Evolutionary conservation across 371 early-diverging fungal genomes (phyloP), one percentile per base, ranked within the genome.

Genomic region (Rhizomucor pusillus): DNA sequence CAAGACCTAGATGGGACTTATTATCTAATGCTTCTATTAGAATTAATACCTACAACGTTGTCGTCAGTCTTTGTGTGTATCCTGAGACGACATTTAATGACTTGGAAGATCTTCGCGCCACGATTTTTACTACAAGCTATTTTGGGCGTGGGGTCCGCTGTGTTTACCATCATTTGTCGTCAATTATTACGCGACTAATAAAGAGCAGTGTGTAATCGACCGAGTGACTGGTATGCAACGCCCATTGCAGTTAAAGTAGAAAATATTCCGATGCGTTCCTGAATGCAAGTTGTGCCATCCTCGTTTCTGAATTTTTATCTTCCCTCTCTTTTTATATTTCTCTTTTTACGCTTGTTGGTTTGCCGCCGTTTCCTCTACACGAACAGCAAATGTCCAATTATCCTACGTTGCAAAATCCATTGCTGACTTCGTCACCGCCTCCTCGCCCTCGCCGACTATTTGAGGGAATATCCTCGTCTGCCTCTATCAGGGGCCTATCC

Each of bases 81-180:
- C 51, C 81, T 92, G 52, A 71, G 89, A 40, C 69, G 95, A 3
- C 96, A 97, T 66, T 74, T 95, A 57, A 93, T 94, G 95, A 92
- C 94, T 13, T 97, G 96, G 97, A 90, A 92, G 59, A 82, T 95
- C 18, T 97, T 92, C 81, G 93, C 92, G 3, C 96, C 97, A 1
- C 75, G 94, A 50, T 93, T 90, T 59, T 78, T 97, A 66, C 75
- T 93, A 36, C 85, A 82, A 52, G 55, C 54, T 9, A 45, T 78
- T 7, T 41, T 78, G 9, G 53, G 63, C 14, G 36, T 69, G 5
- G 72, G 78, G 14, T 60, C 67, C n/a, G 9, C 22, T 29, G 9
- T 47, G 18, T 33, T 43, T 12, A 47, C 22, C 18, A 43, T 37
- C 13, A 23, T 39, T 20, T 50, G 4, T 34, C 20, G 29, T 11